Conservation (phyloP, 1,284 basidiomycete genomes). For the Coniferiporia weirii region DNA sequence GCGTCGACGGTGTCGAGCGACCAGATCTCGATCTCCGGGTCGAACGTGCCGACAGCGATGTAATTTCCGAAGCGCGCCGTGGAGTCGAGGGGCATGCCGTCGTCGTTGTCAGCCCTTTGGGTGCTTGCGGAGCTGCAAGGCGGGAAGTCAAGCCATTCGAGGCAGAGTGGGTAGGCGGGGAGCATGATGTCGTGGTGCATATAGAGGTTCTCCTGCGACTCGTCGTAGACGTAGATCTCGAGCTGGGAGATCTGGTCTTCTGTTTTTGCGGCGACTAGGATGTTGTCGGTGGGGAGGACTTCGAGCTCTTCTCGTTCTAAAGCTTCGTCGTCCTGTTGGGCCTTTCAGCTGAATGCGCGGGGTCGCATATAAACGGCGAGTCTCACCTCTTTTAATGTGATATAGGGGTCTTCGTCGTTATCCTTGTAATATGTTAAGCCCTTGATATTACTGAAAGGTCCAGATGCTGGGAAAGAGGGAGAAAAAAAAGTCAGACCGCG, state of each 20-base stretch:
- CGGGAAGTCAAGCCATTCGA: slow-evolving; percentile 98
- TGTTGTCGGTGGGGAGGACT: slow-evolving; percentile 86
- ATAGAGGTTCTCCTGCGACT: slow-evolving; percentile 88
- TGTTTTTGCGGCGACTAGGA: slow-evolving; percentile 91
- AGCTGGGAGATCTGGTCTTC: slow-evolving; percentile 96
- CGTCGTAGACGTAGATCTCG: slow-evolving; percentile 94
- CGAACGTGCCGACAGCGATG: slow-evolving; percentile 94
- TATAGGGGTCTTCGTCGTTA: slow-evolving; percentile 95
- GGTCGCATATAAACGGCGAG: neutral
- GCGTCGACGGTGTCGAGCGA: slow-evolving; percentile 91
- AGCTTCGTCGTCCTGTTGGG: slow-evolving; percentile 62
- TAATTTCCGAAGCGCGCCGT: slow-evolving; percentile 72
- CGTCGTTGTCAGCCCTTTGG: slow-evolving; percentile 3
- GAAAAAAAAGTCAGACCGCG: neutral
- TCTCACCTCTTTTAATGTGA: slow-evolving; percentile 88
- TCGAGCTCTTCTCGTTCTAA: slow-evolving; percentile 90
- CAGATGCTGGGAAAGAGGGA: slow-evolving; percentile 47
- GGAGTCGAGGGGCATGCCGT: slow-evolving; percentile 27
- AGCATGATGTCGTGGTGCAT: slow-evolving; percentile 98
- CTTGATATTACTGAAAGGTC: slow-evolving; percentile 95
- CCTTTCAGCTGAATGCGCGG: slow-evolving; percentile 12
- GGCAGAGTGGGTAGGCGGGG: slow-evolving; percentile 94
- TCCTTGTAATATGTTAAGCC: slow-evolving; percentile 89
- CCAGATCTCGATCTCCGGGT: slow-evolving; percentile 99
- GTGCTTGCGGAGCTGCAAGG: slow-evolving; percentile 45